phyloP scores from a whole-genome alignment of 1,139 yeast species.

The Dujonia santamariae region DNA sequence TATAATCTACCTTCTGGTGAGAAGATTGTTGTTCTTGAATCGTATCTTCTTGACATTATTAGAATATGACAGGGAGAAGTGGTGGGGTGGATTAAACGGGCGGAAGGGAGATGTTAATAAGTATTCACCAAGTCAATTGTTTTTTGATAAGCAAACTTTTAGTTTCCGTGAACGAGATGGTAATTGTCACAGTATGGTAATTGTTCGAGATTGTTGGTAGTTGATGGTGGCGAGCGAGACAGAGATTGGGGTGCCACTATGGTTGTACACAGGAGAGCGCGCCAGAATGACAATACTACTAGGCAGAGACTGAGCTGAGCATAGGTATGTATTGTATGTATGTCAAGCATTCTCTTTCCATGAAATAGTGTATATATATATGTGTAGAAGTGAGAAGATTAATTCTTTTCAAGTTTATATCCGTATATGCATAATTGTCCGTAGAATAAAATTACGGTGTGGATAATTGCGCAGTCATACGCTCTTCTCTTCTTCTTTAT shows the following conservation, averaged over 20 bases:
- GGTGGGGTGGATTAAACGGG: neutral
- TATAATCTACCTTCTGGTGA: slow-evolving; percentile 98
- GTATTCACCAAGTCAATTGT: neutral
- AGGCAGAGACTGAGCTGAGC: no score
- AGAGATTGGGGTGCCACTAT: neutral
- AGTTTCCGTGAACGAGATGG: neutral
- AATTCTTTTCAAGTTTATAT: no score
- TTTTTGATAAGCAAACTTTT: neutral
- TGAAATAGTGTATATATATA: no score
- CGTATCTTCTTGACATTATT: slow-evolving; percentile 59
- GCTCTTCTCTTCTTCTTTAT: no score
- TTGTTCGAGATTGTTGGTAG: neutral
- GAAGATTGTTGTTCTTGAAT: slow-evolving; percentile 95
- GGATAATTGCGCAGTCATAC: no score
- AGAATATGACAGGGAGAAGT: neutral
- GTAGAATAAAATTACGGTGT: no score
- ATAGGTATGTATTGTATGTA: no score
- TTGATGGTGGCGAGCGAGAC: neutral
- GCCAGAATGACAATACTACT: no score
- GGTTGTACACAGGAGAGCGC: neutral
- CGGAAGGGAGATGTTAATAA: neutral
- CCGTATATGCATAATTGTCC: no score
- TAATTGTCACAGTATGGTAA: neutral
- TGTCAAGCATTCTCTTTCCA: no score
- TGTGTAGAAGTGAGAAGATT: no score